Conservation (phyloP, 2,329 filamentous ascomycete species). For the Paraconiothyrium sp. region DNA sequence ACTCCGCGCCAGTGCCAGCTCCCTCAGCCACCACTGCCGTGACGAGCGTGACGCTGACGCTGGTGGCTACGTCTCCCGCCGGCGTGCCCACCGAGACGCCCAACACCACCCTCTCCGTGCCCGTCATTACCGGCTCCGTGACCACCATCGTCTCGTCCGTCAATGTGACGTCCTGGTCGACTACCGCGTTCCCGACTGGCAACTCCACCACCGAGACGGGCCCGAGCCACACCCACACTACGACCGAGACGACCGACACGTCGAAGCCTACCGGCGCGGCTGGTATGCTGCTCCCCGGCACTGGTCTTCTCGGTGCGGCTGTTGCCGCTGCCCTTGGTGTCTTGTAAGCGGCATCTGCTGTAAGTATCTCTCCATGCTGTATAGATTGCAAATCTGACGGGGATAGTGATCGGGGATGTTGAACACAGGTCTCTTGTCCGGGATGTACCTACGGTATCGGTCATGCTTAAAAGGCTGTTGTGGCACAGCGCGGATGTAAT, state of each 20-base stretch:
- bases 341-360: neutral
- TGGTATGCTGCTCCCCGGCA: neutral
- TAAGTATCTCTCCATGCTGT: neutral
- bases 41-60: neutral
- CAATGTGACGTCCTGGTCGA: conserved; percentile 1
- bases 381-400: neutral
- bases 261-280: conserved; percentile 1
- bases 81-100: neutral
- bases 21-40: neutral
- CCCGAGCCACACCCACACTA: neutral
- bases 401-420: neutral
- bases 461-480: conserved; percentile 1
- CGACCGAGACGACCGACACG: neutral
- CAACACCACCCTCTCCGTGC: conserved; percentile 2
- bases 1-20: neutral
- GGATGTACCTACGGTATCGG: neutral
- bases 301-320: conserved; percentile 4
- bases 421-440: neutral
- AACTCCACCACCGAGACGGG: neutral
- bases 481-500: neutral
- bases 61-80: neutral
- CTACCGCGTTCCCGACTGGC: conserved; percentile 1
- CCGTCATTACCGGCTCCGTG: neutral
- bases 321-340: conserved; percentile 8
- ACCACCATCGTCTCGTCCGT: neutral